Conservation (phyloP, 2,329 filamentous ascomycete genomes). For the Hypoxylon sp. region DNA sequence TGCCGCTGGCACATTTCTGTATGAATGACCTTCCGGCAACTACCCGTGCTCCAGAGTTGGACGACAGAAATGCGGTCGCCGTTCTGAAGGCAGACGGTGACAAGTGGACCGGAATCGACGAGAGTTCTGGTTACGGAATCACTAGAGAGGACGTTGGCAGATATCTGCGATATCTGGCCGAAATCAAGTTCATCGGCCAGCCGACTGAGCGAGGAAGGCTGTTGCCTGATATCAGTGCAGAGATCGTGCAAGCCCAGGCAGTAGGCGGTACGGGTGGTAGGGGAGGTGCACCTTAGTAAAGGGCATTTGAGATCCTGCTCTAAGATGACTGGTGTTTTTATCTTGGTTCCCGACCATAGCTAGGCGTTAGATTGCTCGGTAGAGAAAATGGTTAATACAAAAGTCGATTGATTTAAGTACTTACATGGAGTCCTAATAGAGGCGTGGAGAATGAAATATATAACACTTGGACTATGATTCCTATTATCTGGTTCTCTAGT, state of each 20-base stretch:
- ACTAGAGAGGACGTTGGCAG: constrained; percentile 71
- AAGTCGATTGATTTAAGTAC: constrained; percentile 23
- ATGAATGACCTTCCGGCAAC: constrained; percentile 76
- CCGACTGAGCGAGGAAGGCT: constrained; percentile 56
- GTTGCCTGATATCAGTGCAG: constrained; percentile 52
- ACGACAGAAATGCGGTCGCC: constrained; percentile 76
- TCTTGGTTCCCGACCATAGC: neutral
- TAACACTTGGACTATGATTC: too few species aligned
- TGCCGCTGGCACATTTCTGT: constrained; percentile 65
- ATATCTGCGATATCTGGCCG: constrained; percentile 73
- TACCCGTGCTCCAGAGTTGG: constrained; percentile 79
- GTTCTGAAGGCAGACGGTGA: constrained; percentile 74
- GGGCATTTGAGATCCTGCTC: neutral
- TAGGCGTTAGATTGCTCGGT: constrained; percentile 25
- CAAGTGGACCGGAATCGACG: constrained; percentile 70
- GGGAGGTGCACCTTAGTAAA: constrained; percentile 41
- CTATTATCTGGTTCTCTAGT: too few species aligned
- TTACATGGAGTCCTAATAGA: neutral
- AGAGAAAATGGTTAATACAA: constrained; percentile 27
- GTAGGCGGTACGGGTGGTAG: constrained; percentile 48
- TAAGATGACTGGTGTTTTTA: neutral
- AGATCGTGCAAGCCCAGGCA: constrained; percentile 46
- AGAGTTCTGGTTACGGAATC: constrained; percentile 68
- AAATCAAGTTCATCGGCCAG: constrained; percentile 71
- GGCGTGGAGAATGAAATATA: neutral